Conservation (phyloP, 208 protist genomes). For the Crithidia sp. region DNA sequence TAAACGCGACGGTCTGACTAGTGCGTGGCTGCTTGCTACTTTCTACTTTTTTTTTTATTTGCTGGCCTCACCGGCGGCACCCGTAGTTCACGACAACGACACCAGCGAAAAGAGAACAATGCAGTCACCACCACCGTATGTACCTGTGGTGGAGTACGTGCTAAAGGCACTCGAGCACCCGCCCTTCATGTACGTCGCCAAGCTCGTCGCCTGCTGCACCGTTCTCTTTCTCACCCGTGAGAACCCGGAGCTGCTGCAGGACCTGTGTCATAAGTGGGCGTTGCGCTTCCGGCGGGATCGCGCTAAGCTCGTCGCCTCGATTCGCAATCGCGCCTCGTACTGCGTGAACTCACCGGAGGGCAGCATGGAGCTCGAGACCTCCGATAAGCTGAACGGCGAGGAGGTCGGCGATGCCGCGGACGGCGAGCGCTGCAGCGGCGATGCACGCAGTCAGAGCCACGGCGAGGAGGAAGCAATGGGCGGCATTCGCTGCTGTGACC, state of each 20-base stretch:
- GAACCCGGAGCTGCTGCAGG: slow-evolving; percentile 65
- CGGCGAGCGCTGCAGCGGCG: not conserved
- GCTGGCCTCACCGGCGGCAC: too few species aligned
- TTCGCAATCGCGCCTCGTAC: slow-evolving; percentile 43
- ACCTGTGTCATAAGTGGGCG: slow-evolving; percentile 78
- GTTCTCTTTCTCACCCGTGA: slow-evolving; percentile 84
- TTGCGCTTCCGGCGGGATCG: slow-evolving; percentile 74
- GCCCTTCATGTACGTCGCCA: slow-evolving; percentile 84
- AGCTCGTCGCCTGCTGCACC: slow-evolving; percentile 78
- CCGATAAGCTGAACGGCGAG: slow-evolving; percentile 10
- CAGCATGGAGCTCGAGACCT: not conserved
- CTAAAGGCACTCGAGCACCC: slow-evolving; percentile 80
- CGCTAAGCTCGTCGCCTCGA: slow-evolving; percentile 43
- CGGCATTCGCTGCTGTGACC: slow-evolving; percentile 39
- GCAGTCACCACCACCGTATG: slow-evolving; percentile 50
- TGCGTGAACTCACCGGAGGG: slow-evolving; percentile 19
- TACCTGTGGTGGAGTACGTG: slow-evolving; percentile 86
- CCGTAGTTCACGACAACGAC: too few species aligned
- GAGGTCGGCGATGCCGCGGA: slow-evolving; percentile 5
- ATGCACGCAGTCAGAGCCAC: not conserved
- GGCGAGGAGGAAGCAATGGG: slow-evolving; percentile 7
- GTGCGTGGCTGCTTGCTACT: not conserved
- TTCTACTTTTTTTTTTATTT: slow-evolving; percentile 17
- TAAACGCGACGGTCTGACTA: too few species aligned
- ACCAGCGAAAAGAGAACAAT: too few species aligned